Percentiles rank a stretch among this genome's conserved stretches.
phyloP scores from a whole-genome alignment of 305 asterid species.

The Fraxinus dipetala region DNA sequence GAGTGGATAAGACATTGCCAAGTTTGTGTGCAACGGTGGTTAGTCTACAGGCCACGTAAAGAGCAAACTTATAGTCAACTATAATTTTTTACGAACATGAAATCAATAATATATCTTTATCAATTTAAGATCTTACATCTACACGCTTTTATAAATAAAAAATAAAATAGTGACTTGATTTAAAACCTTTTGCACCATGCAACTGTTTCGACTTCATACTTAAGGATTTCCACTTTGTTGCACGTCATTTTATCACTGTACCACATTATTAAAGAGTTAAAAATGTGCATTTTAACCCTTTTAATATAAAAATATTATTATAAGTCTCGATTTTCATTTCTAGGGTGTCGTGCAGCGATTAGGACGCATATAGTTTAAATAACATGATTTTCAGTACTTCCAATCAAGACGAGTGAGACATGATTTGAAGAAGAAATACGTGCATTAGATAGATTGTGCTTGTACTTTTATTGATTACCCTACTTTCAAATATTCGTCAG shows the following conservation, averaged over 20 bases:
- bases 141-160: too few relatives aligned
- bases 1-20: conserved; percentile 37
- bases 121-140: too few relatives aligned
- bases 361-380: background rate
- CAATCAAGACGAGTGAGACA: background rate
- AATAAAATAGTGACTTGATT: background rate
- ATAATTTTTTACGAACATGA: background rate
- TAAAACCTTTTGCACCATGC: background rate
- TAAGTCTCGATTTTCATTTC: background rate
- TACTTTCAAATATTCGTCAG: background rate
- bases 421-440: background rate
- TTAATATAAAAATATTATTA: too few relatives aligned
- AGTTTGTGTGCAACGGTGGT: conserved; percentile 28
- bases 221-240: too few relatives aligned
- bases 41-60: background rate
- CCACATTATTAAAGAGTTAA: background rate
- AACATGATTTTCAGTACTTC: background rate
- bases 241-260: background rate
- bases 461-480: background rate
- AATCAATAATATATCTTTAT: background rate
- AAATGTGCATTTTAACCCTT: background rate
- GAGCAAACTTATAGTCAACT: background rate
- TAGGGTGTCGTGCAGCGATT: background rate
- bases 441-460: background rate
- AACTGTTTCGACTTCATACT: background rate